Percentiles rank a stretch among this genome's conserved stretches.
Conservation (phyloP, 805 yeast genomes). For the Saccharomycopsis guyanensis region DNA sequence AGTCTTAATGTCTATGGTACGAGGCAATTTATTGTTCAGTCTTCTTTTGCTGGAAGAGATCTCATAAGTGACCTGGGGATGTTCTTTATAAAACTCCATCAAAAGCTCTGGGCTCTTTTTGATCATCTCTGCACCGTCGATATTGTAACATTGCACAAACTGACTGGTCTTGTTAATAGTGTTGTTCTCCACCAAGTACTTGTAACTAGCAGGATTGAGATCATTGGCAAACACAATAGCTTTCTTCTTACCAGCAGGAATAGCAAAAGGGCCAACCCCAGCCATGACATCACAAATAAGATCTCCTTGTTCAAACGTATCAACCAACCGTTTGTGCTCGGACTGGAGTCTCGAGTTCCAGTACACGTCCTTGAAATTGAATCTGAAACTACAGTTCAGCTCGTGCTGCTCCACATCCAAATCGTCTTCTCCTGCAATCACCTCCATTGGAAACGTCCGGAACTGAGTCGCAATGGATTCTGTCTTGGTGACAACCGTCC, state of each 20-base stretch:
- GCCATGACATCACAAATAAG: constrained; percentile 95
- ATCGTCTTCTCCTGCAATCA: constrained; percentile 86
- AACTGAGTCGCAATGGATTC: constrained; percentile 81
- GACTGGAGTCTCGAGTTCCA: constrained; percentile 96
- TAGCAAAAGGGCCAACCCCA: constrained; percentile 97
- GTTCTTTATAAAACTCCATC: constrained; percentile 35
- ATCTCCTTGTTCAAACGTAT: constrained; percentile 50
- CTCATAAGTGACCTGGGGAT: constrained; percentile 33
- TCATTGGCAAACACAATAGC: constrained; percentile 87
- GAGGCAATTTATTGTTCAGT: constrained; percentile 22
- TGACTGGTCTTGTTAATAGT: constrained; percentile 49
- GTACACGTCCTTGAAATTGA: constrained; percentile 89
- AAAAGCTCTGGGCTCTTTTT: constrained; percentile 47
- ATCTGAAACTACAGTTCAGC: constrained; percentile 74
- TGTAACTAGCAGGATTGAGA: constrained; percentile 79
- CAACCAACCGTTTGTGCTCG: constrained; percentile 80
- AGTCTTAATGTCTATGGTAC: constrained; percentile 18
- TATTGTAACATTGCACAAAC: constrained; percentile 56
- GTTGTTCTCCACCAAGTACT: constrained; percentile 61
- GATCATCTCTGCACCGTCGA: constrained; percentile 83
- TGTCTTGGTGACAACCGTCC: constrained; percentile 87
- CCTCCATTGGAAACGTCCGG: constrained; percentile 90
- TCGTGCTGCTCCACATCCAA: constrained; percentile 81
- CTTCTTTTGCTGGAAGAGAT: constrained; percentile 31
- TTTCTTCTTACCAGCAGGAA: constrained; percentile 86